Base-by-base conservation (phyloP, 176 grass and related monocot species). In the Thalia dealbata region DNA sequence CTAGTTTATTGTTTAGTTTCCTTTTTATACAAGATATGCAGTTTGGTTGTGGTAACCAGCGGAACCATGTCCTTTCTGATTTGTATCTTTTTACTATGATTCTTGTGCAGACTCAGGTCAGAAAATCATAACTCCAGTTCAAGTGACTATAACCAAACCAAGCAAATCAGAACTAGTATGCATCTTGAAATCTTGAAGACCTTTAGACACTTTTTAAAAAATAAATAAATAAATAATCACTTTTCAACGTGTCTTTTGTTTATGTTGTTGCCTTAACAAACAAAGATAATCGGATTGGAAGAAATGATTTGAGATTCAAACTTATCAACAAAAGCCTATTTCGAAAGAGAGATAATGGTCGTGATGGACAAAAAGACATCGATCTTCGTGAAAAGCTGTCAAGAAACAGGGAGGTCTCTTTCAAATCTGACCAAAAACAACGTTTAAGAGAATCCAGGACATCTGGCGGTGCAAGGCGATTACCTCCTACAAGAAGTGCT, bases 371-470 rank as follows among this genome's bases (percentile, higher is more conserved):
- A 35, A 74, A 84, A 52, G 73, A 64, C 52, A 70, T 80, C 61
- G 89, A 91, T 62, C 85, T 91, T 30, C 85, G 89, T 70, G 82
- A 91, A 81, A 88, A 82, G 52, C 85, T 91, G 82, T 85, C 85
- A 42, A 71, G 77, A 41, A 88, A 83, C 25, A 79, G 50, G 21
- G 81, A 88, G 30, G 75, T 69, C 65, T 58, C 50, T 65, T 58
- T 24, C 0, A 82, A 80, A 80, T 68, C 74, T 50, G 79, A 88
- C 71, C 22, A 72, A 73, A 81, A 74, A 64, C 63, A 82, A 30
- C 61, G 54, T 22, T 43, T 74, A 1, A 73, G 54, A 81, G 78
- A 64, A 27, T 78, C 82, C 82, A 91, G 80, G 38, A 10, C 64
- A 26, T 85, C 74, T 85, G 68, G 73, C 52, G 32, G 30, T 85